A percentile compares a stretch with the other conserved stretches of the same genome.
These are phyloP conservation scores for Mucor irregularis DNA, from an alignment of 371 early-diverging fungal species.

Conservation along the genomic window DNA sequence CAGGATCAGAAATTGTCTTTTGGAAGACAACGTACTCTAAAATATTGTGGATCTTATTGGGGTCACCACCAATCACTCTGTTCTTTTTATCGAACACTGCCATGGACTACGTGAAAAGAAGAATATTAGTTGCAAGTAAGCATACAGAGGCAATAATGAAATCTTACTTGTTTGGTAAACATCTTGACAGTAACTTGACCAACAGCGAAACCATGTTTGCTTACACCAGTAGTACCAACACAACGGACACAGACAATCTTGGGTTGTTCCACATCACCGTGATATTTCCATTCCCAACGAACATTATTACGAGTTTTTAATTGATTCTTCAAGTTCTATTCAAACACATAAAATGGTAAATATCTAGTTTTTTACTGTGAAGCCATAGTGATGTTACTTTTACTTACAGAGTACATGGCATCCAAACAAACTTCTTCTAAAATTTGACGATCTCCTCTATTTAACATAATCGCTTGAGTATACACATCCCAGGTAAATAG, in stretches of 20 bases:
- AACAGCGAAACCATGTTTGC: conserved; percentile 53
- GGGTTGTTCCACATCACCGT: conserved; percentile 60
- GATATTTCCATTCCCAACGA: conserved; percentile 69
- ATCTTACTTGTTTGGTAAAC: conserved; percentile 62
- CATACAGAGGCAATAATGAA: too few species aligned
- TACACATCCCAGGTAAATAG: too few species aligned
- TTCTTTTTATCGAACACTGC: conserved; percentile 63
- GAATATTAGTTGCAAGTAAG: conserved; percentile 23
- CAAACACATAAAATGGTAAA: not conserved
- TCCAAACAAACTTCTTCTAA: conserved; percentile 66
- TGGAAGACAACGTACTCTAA: conserved; percentile 76
- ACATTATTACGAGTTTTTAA: conserved; percentile 60
- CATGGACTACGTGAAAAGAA: conserved; percentile 45
- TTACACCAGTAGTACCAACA: conserved; percentile 43
- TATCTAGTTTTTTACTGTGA: too few species aligned
- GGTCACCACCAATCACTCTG: conserved; percentile 56
- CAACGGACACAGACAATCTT: conserved; percentile 67
- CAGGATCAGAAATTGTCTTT: conserved; percentile 62
- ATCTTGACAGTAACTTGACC: conserved; percentile 72
- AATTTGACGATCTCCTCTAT: conserved; percentile 61
- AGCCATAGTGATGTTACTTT: too few species aligned
- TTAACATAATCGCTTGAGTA: not conserved
- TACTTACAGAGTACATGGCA: conserved; percentile 59
- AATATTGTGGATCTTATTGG: conserved; percentile 59
- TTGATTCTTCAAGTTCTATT: conserved; percentile 64